Conservation (phyloP, 2,329 filamentous ascomycete species). For the Coniosporium tulheliwenetii region DNA sequence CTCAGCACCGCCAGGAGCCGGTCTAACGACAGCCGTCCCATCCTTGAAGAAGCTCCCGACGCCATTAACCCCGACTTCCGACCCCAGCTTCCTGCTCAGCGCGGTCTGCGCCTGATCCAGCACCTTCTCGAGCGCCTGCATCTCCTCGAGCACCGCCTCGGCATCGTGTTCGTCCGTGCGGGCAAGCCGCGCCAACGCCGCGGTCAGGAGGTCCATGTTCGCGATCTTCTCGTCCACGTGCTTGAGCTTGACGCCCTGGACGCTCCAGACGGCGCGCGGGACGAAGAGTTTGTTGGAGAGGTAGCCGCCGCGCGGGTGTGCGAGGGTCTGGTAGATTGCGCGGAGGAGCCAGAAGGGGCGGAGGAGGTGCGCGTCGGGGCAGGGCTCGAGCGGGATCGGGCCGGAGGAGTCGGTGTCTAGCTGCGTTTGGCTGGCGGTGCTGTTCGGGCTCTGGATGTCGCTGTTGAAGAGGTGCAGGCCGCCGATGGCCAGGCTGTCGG, state of each 20-base stretch:
- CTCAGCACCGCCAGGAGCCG: constrained; percentile 21
- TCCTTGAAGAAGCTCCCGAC: constrained; percentile 63
- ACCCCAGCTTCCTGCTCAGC: constrained; percentile 74
- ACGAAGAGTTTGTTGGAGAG: constrained; percentile 84
- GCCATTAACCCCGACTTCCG: constrained; percentile 73
- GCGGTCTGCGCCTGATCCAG: constrained; percentile 71
- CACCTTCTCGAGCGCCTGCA: constrained; percentile 74
- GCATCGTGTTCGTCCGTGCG: constrained; percentile 80
- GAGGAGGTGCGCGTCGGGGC: constrained; percentile 76
- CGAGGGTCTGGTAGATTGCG: constrained; percentile 80
- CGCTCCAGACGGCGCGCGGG: constrained; percentile 82
- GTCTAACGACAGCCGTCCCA: constrained; percentile 18
- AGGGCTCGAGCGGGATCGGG: constrained; percentile 73
- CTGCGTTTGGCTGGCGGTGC: constrained; percentile 23
- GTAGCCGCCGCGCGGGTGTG: constrained; percentile 83
- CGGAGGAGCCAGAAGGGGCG: constrained; percentile 97
- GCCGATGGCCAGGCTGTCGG: constrained; percentile 41
- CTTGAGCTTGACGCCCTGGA: constrained; percentile 86
- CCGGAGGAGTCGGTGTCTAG: constrained; percentile 53
- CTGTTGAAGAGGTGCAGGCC: constrained; percentile 74
- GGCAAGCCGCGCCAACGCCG: constrained; percentile 68
- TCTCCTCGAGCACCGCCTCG: constrained; percentile 82
- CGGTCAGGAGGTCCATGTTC: constrained; percentile 80
- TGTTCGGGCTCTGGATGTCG: constrained; percentile 48
- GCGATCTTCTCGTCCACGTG: constrained; percentile 85